Base-by-base conservation (phyloP, 116 monocot genomes). In the Cymodocea nodosa region DNA sequence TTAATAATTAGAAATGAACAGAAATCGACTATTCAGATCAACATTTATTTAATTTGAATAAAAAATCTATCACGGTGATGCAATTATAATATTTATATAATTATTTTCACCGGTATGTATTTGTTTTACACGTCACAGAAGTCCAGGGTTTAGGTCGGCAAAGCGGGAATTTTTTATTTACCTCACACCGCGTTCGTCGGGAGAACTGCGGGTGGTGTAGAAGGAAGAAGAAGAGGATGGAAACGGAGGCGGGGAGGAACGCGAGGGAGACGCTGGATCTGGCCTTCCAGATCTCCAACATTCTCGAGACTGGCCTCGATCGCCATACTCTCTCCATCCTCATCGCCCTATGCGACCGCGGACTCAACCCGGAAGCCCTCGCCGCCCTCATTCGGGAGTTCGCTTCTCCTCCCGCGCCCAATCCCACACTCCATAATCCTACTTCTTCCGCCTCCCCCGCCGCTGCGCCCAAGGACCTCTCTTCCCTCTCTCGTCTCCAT, bases 301-400 rank as follows among this genome's bases (percentile, higher is more conserved):
- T 93, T 16, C 81, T 93, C 9, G 85, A 80, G n/a, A 82, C 86
- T 4, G 93, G 93, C 17, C 81, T 93, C 53, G 86, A 93, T 52
- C 89, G 93, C 53, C 85, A 81, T 76, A 84, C 89, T 17, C 89
- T 93, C 70, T 93, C 93, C 57, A 74, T 93, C 53, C 72, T 93
- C 70, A 78, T 89, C 73, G 83, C 89, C 53, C 89, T 93, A 58
- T 76, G 81, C 71, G 93, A 93, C 35, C 85, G 89, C 36, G 93
- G 89, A 66, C 69, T 84, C 66, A 89, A 93, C 53, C 93, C 89
- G 20, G 93, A 93, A 68, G 70, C 84, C 50, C 93, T 93, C 60
- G 81, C 86, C 59, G 85, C 86, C 18, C 79, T 93, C 35, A 75
- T 93, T 63, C 81, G 80, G 17, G 89, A 93, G 76, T 75, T 88